Evolutionary conservation across 441 rosid species (phyloP), one percentile per base, ranked within the genome.

Genomic region (Croton laevigatus): DNA sequence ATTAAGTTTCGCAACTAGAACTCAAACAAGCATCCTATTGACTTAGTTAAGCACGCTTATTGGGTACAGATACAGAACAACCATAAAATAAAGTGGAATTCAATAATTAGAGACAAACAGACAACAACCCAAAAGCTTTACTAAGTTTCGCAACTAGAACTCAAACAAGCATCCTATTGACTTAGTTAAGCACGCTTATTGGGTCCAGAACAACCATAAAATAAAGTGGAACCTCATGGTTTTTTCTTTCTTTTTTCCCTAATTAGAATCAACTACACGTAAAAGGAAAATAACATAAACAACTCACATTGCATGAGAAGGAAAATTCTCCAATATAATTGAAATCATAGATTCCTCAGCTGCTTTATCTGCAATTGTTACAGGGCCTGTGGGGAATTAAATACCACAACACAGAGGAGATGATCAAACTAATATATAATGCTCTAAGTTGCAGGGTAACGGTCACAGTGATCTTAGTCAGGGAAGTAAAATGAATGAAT

Each of bases 311-410:
- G 96, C 99, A 82, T 91, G 98, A 80, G 88, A 82, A 81, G 98
- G 98, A 57, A 95, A 82, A 77, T 80, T 84, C 69, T 87, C 91
- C 66, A 85, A 71, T 59, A 95, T 75, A 66, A 91, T 87, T 0
- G 93, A 84, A 62, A 83, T 81, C 99, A 95, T 95, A 51, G 95
- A 81, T 68, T 95, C 99, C 75, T 91, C 99, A 51, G 98, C 99
- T 71, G 82, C 86, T 81, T 77, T 91, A 78, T 92, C 97, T 5
- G 98, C 98, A 67, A 95, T 86, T 16, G 98, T 95, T 49, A 95
- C 98, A 14, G 97, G 99, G 79, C 99, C 99, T 92, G 55, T 44
- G 34, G 0, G 11, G 22, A 34, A 68, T 51, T 20, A 10, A 66
- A 44, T 10, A 46, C 16, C 51, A 62, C 16, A 36, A 52, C 6